A percentile compares a stretch with the other conserved stretches of the same genome.
Conservation (phyloP, 495 filamentous ascomycete species). For the Lasiosphaeris hirsuta region DNA sequence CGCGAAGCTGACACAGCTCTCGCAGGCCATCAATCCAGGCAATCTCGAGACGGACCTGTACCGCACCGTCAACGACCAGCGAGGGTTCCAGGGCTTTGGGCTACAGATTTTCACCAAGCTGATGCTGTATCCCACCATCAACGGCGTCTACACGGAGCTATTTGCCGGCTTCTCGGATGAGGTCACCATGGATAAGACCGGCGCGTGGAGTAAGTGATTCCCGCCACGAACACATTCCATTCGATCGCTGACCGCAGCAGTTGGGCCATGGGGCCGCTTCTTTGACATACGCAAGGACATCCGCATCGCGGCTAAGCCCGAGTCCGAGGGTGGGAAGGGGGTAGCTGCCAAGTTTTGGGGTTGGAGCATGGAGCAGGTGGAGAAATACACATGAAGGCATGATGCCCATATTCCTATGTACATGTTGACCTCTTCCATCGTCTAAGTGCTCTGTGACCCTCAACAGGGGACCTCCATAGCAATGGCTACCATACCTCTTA, state of each 20-base stretch:
- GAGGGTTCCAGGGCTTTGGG: background rate
- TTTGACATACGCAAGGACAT: constrained; percentile 34
- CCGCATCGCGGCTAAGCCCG: constrained; percentile 23
- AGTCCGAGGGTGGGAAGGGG: constrained; percentile 40
- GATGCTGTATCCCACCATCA: constrained; percentile 25
- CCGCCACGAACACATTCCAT: no score
- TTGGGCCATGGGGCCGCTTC: constrained; percentile 40
- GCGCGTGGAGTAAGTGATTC: background rate
- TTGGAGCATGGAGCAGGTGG: constrained; percentile 41
- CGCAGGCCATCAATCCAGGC: constrained; percentile 36
- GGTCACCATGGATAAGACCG: constrained; percentile 21
- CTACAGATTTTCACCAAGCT: constrained; percentile 8
- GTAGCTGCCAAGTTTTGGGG: constrained; percentile 39
- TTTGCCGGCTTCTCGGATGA: constrained; percentile 43
- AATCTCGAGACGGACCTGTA: constrained; percentile 35
- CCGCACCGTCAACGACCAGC: constrained; percentile 20
- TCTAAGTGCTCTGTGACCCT: no score
- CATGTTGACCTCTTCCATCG: no score
- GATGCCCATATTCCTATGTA: no score
- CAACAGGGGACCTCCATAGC: no score
- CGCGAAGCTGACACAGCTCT: no score
- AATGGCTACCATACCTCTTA: no score
- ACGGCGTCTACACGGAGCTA: constrained; percentile 46
- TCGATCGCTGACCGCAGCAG: constrained; percentile 10
- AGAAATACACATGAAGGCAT: no score